Base-by-base conservation (phyloP, 192 early-diverging fungal genomes). In the Backusella circina region DNA sequence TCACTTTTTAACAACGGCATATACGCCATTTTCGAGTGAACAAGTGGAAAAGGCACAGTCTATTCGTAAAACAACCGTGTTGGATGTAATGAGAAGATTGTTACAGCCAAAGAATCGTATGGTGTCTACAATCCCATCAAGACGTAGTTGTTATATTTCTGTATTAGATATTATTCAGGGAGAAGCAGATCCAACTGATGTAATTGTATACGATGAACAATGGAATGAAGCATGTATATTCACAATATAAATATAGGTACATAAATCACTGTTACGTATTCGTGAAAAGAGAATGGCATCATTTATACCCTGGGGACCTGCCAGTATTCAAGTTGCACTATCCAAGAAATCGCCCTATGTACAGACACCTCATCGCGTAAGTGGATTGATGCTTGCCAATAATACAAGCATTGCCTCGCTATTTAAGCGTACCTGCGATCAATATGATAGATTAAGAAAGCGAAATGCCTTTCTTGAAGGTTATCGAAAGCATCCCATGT, bases 301-400 rank as follows among this genome's bases (percentile, higher is more conserved):
- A 77, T 99, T 99, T 79, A 98, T 99, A 72, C 98, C 98, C 28
- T 99, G 98, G 98, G 98, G 98, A 10, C 98, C 98, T 5, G 96
- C 98, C 15, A 95, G 94, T 80, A 98, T 99, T 77, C 98, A 99
- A 80, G 98, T 99, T 1, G 97, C 98, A 10, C 77, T 99, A 64
- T 96, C 96, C 2, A 90, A 91, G 50, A 96, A 96, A 79, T 95
- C 93, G 39, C 98, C 97, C 7, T 99, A 98, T 81, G 87, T 95
- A 10, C 93, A 92, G 67, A 94, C 96, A 6, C 88, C 93, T 39
- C 97, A 99, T 79, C 90, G 95, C 2, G 98, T 99, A 33, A 96
- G 93, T 51, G 98, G 98, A 3, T 85, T 99, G 61, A 99, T 99
- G 98, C 84, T 99, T 69, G 98, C 98, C 13, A 99, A 99, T 83